Conservation (phyloP, 768 basidiomycete genomes). For the Lactarius quietus region DNA sequence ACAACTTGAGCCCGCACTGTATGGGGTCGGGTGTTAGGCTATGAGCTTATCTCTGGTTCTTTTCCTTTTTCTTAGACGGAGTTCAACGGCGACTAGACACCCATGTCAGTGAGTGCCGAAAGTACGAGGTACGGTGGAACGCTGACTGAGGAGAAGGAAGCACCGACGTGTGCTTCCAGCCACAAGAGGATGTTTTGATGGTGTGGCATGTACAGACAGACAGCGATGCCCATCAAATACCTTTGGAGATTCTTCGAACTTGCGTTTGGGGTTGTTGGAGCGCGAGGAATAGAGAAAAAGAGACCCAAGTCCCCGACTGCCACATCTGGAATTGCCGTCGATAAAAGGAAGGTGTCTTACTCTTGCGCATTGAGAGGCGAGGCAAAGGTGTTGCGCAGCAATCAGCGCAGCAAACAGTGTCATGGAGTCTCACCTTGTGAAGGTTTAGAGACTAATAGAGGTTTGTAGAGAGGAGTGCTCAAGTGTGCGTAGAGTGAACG, state of each 20-base stretch:
- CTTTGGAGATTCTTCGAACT: background rate
- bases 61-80: background rate
- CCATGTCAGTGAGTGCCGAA: background rate
- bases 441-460: no score
- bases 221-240: background rate
- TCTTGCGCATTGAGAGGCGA: background rate
- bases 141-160: background rate
- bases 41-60: background rate
- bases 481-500: no score
- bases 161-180: background rate
- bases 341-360: background rate
- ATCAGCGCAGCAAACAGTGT: no score
- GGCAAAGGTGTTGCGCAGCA: no score
- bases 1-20: background rate
- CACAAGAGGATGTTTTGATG: background rate
- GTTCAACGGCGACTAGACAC: background rate
- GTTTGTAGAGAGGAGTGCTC: no score
- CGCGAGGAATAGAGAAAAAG: conserved; percentile 14
- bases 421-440: no score
- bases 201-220: background rate
- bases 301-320: conserved; percentile 9
- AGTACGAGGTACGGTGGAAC: background rate
- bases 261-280: background rate
- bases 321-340: conserved; percentile 9
- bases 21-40: background rate